Evolutionary conservation across 2,329 filamentous ascomycete genomes (phyloP), one percentile per base, ranked within the genome.

Genomic region (Paradendryphiella salina): DNA sequence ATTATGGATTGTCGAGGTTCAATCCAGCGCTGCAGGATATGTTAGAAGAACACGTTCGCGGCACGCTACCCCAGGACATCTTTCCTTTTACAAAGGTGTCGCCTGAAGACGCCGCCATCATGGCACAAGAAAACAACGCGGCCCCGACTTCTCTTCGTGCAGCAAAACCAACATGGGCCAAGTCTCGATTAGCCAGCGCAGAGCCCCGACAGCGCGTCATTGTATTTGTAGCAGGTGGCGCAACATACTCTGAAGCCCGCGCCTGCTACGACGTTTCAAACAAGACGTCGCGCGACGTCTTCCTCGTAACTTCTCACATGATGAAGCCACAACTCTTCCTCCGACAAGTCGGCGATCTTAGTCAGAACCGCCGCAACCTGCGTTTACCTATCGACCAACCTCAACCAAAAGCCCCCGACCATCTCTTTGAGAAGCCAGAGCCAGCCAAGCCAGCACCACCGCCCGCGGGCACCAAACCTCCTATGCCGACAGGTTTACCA

Each of bases 111-210:
- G 82, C 85, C 46, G 82, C 86, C 47, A 74, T 81, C 41, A 77
- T 79, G 8, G 67, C 73, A 15, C 83, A 86, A 52, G 75, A 83
- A 31, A 66, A 83, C 36, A 77, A 79, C 1, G 54, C 59, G 11
- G 73, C 49, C 1, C 44, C 76, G 1, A 72, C 88, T 10, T 97
- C 93, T 11, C 81, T 99, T 18, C 88, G 94, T 50, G 89, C 90
- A 8, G 91, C 91, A 13, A 95, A 96, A 66, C 94, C 93, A 1
- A 96, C 92, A 34, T 99, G 94, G 94, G 94, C 94, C 1, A 89
- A 90, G 45, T 87, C 89, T 8, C 86, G 90, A 35, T 82, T 87
- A 37, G 83, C 85, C 21, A 85, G 78, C 52, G 84, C 80, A 53
- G 93, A 97, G 70, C 95, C 92, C 59, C 85, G 88, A 45, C 94